These are phyloP conservation scores for Alopecurus myosuroides DNA, from an alignment of 176 grass and related monocot genomes.

Conservation along the genomic window DNA sequence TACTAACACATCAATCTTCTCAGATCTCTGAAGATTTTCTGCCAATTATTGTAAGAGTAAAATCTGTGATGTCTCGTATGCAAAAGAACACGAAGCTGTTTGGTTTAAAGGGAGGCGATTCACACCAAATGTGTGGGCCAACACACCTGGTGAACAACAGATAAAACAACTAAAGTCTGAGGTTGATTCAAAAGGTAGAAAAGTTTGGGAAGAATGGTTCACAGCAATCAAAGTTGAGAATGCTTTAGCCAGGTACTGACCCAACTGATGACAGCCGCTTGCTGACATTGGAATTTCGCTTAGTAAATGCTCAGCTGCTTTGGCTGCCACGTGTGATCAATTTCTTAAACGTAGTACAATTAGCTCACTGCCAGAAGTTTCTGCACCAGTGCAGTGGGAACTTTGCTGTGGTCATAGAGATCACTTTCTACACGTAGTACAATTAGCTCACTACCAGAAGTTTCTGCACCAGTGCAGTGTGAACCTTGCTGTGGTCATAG, in stretches of 20 bases:
- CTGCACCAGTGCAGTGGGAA: too few species aligned
- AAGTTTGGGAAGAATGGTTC: slow-evolving; percentile 94
- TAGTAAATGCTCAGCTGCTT: slow-evolving; percentile 17
- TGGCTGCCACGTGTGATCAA: too few species aligned
- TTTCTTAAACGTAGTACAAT: too few species aligned
- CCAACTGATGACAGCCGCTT: not conserved
- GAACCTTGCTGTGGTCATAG: too few species aligned
- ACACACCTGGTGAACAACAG: slow-evolving; percentile 77
- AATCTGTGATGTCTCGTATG: slow-evolving; percentile 75
- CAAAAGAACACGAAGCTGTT: slow-evolving; percentile 86
- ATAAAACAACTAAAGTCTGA: slow-evolving; percentile 84
- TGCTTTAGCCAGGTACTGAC: slow-evolving; percentile 69
- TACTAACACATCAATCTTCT: slow-evolving; percentile 14
- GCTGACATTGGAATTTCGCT: slow-evolving; percentile 23
- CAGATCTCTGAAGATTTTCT: slow-evolving; percentile 80
- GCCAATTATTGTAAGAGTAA: slow-evolving; percentile 79
- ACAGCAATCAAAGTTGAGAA: slow-evolving; percentile 76
- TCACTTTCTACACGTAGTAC: too few species aligned
- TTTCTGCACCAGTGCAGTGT: too few species aligned
- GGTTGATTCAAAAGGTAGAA: slow-evolving; percentile 91
- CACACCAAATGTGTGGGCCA: slow-evolving; percentile 72
- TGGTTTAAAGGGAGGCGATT: slow-evolving; percentile 96
- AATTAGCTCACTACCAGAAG: too few species aligned
- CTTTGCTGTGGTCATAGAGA: too few species aligned
- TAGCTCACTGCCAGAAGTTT: too few species aligned